phyloP scores from a whole-genome alignment of 2,329 filamentous ascomycete species.

The Boeremia exigua region DNA sequence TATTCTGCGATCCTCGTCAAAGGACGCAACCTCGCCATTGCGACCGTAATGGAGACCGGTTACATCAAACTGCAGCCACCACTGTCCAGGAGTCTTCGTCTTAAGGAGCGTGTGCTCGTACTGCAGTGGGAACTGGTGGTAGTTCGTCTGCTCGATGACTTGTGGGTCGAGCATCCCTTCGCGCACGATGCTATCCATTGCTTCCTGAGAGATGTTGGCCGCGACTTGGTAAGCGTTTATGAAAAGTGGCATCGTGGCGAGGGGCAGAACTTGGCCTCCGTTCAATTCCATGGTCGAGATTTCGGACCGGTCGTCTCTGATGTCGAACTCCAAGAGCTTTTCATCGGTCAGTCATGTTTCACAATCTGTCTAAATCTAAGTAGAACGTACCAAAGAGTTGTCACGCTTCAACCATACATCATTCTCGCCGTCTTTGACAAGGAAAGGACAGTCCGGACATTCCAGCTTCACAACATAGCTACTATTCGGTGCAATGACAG shows the following conservation, averaged over 20 bases:
- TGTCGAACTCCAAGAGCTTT: conserved; percentile 34
- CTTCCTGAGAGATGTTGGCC: conserved; percentile 21
- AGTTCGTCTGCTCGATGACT: conserved; percentile 20
- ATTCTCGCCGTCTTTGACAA: conserved; percentile 12
- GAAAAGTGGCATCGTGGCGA: conserved; percentile 29
- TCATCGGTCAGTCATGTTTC: neutral
- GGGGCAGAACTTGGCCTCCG: conserved; percentile 27
- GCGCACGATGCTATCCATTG: conserved; percentile 12
- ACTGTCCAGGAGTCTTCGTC: conserved; percentile 17
- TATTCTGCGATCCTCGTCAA: conserved; percentile 31
- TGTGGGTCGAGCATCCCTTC: conserved; percentile 13
- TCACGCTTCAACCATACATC: conserved; percentile 27
- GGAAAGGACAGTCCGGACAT: conserved; percentile 37
- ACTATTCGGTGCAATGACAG: conserved; percentile 25
- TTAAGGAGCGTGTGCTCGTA: conserved; percentile 35
- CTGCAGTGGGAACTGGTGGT: conserved; percentile 26
- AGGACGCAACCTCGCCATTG: conserved; percentile 4
- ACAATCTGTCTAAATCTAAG: neutral
- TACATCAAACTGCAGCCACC: conserved; percentile 41
- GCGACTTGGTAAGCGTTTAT: conserved; percentile 32
- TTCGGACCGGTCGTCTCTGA: conserved; percentile 12
- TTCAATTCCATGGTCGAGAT: conserved; percentile 29
- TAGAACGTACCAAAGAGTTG: conserved; percentile 34
- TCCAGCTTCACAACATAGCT: conserved; percentile 39
- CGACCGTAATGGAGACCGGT: conserved; percentile 19